phyloP scores from a whole-genome alignment of 1,284 basidiomycete species.

The Trametes versicolor region DNA sequence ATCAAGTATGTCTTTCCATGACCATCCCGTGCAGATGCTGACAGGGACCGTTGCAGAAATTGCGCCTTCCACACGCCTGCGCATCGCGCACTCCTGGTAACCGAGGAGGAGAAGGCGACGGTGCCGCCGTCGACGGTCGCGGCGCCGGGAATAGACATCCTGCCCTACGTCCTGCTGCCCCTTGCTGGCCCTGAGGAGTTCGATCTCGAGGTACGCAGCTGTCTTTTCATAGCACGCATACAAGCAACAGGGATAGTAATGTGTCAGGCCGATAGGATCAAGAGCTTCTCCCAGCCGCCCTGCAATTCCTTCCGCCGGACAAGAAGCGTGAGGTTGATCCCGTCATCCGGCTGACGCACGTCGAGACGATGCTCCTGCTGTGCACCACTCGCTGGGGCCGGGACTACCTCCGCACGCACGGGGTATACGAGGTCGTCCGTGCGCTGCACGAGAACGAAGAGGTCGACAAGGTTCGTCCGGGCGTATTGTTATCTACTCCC shows the following conservation, averaged over 20 bases:
- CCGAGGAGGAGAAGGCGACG: constrained; percentile 59
- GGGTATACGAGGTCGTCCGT: constrained; percentile 90
- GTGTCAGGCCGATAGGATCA: constrained; percentile 70
- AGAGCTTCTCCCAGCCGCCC: constrained; percentile 84
- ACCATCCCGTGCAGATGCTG: not conserved
- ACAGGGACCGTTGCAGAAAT: constrained; percentile 60
- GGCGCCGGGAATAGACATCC: constrained; percentile 84
- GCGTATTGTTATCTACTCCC: not conserved
- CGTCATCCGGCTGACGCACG: constrained; percentile 82
- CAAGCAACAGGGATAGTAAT: not conserved
- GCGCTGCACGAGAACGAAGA: constrained; percentile 84
- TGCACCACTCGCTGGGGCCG: constrained; percentile 91
- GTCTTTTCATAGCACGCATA: not conserved
- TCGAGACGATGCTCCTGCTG: constrained; percentile 91
- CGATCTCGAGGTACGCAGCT: constrained; percentile 77
- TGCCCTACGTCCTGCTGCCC: constrained; percentile 88
- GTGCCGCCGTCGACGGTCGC: constrained; percentile 63
- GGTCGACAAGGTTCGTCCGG: constrained; percentile 72
- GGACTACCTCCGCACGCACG: constrained; percentile 81
- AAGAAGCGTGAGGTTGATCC: constrained; percentile 89
- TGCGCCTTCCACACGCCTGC: constrained; percentile 76
- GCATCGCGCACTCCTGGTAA: constrained; percentile 75
- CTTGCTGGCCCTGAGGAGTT: constrained; percentile 96
- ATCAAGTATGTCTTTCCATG: constrained; percentile 72
- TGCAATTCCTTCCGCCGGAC: constrained; percentile 89